Base-by-base conservation (phyloP, 2,329 filamentous ascomycete species). In the Decorospora gaudefroyi region DNA sequence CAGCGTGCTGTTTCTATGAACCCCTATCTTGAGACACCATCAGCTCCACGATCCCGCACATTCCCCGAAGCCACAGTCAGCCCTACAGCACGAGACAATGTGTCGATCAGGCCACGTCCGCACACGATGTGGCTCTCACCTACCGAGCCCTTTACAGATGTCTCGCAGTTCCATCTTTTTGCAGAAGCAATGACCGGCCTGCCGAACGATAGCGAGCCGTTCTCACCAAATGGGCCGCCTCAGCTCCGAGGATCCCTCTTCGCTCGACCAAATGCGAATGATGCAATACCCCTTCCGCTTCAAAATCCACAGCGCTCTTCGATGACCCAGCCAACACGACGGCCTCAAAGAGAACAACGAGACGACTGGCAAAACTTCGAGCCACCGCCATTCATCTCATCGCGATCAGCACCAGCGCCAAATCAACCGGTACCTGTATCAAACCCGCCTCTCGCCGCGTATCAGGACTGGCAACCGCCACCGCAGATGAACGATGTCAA, bases 111-210 rank as follows among this genome's bases (percentile, higher is more conserved):
- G 41, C 58, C 59, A 29, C 61, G 65, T 33, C 65, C 66, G 17
- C 62, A 68, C 27, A 65, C 44, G 13, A 38, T 65, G 7, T 68
- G 64, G 59, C 45, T 68, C 5, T 68, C 67, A 10, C 62, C 64
- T 0, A 67, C 62, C 2, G 67, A 70, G 22, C 59, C 68, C 8
- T 69, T 71, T 36, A 57, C 62, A 6, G 62, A 69, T 39, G 47
- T 61, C 9, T 63, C 64, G 7, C 64, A 72, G 21, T 69, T 69
- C 23, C 67, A 68, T 25, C 59, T 71, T 1, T 72, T 72, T 31
- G 70, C 63, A 15, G 68, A 71, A 57, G 70, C 70, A 12, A 72
- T 67, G 9, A 64, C 61, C 21, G 67, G 68, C 0, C 55, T 71
- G 6, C 53, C 64, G 11, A 56, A 56, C 17, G 61, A 62, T 16